Conservation (phyloP, 768 basidiomycete genomes). For the Leccinum ochraceum region DNA sequence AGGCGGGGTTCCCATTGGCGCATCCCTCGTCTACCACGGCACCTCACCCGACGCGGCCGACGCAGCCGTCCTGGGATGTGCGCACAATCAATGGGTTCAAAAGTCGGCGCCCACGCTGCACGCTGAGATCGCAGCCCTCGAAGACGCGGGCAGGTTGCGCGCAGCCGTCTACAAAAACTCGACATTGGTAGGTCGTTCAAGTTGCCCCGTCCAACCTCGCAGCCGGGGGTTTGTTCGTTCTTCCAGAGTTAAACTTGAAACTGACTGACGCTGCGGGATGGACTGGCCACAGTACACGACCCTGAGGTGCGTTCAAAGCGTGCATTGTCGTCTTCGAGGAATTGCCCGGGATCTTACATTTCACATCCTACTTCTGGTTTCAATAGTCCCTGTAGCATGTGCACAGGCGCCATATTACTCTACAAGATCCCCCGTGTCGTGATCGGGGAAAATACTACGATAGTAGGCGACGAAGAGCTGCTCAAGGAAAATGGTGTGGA, state of each 20-base stretch:
- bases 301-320: constrained; percentile 29
- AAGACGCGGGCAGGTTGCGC: constrained; percentile 45
- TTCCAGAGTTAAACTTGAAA: not conserved
- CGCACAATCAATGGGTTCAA: constrained; percentile 48
- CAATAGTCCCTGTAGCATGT: constrained; percentile 62
- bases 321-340: not conserved
- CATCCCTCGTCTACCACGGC: constrained; percentile 41
- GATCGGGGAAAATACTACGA: constrained; percentile 61
- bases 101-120: constrained; percentile 44
- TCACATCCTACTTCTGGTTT: not conserved
- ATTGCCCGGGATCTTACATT: not conserved
- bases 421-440: constrained; percentile 68
- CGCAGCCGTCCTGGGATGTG: constrained; percentile 39
- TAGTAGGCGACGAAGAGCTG: constrained; percentile 55
- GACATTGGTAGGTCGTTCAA: no score
- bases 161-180: no score
- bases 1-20: constrained; percentile 64
- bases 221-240: not conserved
- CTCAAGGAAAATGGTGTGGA: constrained; percentile 57
- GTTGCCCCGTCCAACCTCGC: no score
- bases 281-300: constrained; percentile 37
- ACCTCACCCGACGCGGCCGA: not conserved
- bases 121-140: constrained; percentile 50
- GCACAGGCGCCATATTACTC: constrained; percentile 60
- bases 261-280: not conserved